phyloP scores from a whole-genome alignment of 495 filamentous ascomycete genomes.

The Daldinia vernicosa region DNA sequence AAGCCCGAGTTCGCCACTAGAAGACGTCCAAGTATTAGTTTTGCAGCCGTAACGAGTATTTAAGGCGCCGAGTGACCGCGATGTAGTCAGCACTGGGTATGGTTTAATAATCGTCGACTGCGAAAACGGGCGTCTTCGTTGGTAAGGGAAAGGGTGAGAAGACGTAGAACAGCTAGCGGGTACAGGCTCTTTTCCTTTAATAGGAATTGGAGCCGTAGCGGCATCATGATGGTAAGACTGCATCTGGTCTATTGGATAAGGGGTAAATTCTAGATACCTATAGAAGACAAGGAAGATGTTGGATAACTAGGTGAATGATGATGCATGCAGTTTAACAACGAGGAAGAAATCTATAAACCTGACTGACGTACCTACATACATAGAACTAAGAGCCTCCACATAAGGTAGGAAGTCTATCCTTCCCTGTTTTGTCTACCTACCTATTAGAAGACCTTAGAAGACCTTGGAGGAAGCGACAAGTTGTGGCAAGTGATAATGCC shows the following conservation, averaged over 20 bases:
- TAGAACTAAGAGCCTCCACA: background rate
- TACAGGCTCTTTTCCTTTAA: conserved; percentile 28
- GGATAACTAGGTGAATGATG: conserved; percentile 1
- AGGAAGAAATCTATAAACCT: background rate
- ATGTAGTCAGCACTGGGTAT: conserved; percentile 8
- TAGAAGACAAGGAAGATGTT: conserved; percentile 13
- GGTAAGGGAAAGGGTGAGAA: conserved; percentile 24
- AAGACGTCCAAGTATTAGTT: conserved; percentile 58
- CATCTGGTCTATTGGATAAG: conserved; percentile 29
- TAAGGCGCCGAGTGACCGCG: conserved; percentile 23
- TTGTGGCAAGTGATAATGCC: background rate
- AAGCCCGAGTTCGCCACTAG: conserved; percentile 48
- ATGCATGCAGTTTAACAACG: background rate
- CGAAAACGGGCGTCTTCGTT: conserved; percentile 36
- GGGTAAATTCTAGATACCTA: conserved; percentile 1
- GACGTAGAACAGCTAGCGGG: conserved; percentile 19
- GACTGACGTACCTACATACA: background rate
- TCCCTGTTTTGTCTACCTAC: background rate
- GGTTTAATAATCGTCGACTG: conserved; percentile 37
- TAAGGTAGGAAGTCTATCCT: background rate
- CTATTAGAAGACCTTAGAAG: background rate
- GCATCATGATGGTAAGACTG: conserved; percentile 39
- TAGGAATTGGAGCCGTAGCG: conserved; percentile 13
- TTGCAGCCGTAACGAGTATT: conserved; percentile 29
- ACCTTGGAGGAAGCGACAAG: background rate